Conservation (phyloP, 352 stramenopile species). For the Pilasporangium apinafurcum region DNA sequence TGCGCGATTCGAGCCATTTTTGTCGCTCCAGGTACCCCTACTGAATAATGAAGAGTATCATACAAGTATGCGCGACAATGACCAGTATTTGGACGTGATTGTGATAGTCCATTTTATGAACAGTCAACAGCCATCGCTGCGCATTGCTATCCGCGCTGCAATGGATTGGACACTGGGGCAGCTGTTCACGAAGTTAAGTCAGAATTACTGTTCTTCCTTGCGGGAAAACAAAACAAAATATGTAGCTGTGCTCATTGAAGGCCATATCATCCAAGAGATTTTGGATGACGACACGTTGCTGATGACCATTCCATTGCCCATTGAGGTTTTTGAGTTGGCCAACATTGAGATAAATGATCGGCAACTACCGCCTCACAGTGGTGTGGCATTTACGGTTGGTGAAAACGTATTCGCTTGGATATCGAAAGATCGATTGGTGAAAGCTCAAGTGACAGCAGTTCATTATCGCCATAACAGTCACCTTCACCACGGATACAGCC, state of each 20-base stretch:
- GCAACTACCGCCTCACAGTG: background rate
- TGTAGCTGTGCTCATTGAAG: constrained; percentile 14
- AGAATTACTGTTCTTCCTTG: constrained; percentile 11
- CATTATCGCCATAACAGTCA: constrained; percentile 1
- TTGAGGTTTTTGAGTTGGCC: constrained; percentile 43
- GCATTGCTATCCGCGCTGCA: constrained; percentile 11
- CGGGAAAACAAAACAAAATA: constrained; percentile 6
- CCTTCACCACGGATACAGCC: background rate
- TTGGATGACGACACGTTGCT: constrained; percentile 26
- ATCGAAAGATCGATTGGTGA: constrained; percentile 14
- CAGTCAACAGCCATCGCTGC: constrained; percentile 1
- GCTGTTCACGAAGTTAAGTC: constrained; percentile 25
- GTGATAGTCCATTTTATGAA: constrained; percentile 26
- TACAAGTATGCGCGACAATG: background rate
- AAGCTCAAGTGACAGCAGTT: constrained; percentile 3
- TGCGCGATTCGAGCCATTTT: constrained; percentile 85
- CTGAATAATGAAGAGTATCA: background rate
- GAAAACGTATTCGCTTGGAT: constrained; percentile 14
- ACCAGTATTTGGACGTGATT: constrained; percentile 15
- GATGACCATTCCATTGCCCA: constrained; percentile 8
- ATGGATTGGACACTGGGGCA: constrained; percentile 29
- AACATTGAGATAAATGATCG: too few species aligned
- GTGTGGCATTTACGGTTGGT: constrained; percentile 5
- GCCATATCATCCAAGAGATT: constrained; percentile 17
- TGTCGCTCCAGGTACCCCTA: constrained; percentile 62